These are phyloP conservation scores for Tolypocladium pustulatum DNA, from an alignment of 2,329 filamentous ascomycete genomes.

Conservation along the genomic window DNA sequence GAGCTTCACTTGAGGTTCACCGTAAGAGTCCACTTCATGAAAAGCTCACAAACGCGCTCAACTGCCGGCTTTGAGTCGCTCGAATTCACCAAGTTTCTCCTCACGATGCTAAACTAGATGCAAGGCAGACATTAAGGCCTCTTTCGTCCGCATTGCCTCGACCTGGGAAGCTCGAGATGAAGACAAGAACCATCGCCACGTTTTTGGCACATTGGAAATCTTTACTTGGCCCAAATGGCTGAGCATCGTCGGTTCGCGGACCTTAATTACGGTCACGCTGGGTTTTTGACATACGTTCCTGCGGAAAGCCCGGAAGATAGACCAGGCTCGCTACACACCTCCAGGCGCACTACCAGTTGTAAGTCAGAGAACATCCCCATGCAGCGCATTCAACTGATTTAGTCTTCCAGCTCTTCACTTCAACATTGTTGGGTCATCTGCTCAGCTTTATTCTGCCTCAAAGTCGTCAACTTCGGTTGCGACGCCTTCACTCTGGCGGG, in stretches of 20 bases:
- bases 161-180: slow-evolving; percentile 18
- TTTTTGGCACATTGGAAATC: slow-evolving; percentile 17
- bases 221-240: slow-evolving; percentile 25
- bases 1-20: neutral
- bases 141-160: neutral
- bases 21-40: neutral
- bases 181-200: slow-evolving; percentile 15
- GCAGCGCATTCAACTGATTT: neutral
- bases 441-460: slow-evolving; percentile 23
- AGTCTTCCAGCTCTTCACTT: slow-evolving; percentile 18
- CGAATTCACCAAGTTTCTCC: neutral
- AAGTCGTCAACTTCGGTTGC: slow-evolving; percentile 12
- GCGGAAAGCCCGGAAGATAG: slow-evolving; percentile 10
- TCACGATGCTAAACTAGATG: neutral
- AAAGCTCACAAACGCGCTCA: neutral
- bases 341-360: slow-evolving; percentile 17
- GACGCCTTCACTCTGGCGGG: slow-evolving; percentile 17
- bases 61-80: neutral
- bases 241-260: slow-evolving; percentile 19
- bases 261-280: slow-evolving; percentile 22
- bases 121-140: neutral
- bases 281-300: slow-evolving; percentile 20
- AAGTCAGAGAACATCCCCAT: neutral
- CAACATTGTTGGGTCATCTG: slow-evolving; percentile 18
- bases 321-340: slow-evolving; percentile 19